Conservation (phyloP, 805 yeast genomes). For the Ogataea pignaliae region DNA sequence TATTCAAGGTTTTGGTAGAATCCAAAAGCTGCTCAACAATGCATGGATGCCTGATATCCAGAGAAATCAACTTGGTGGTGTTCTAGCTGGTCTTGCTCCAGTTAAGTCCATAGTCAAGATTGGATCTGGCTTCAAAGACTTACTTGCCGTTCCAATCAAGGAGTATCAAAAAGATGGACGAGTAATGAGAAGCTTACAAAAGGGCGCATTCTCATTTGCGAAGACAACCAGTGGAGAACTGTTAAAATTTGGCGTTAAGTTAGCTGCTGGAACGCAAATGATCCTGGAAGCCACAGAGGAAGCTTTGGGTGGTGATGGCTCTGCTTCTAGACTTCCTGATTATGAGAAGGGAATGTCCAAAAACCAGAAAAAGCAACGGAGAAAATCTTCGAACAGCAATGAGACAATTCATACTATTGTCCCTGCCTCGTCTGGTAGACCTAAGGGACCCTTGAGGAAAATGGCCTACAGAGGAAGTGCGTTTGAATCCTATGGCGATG, state of each 20-base stretch:
- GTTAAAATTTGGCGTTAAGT: constrained; percentile 73
- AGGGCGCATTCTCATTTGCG: constrained; percentile 71
- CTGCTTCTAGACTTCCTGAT: constrained; percentile 34
- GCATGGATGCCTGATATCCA: constrained; percentile 88
- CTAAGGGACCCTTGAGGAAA: constrained; percentile 11
- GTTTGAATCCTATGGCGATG: constrained; percentile 26
- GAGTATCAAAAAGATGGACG: constrained; percentile 76
- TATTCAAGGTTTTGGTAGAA: constrained; percentile 61
- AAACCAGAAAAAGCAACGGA: constrained; percentile 1
- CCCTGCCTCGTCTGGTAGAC: constrained; percentile 4
- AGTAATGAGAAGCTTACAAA: constrained; percentile 62
- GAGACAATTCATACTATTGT: constrained; percentile 9
- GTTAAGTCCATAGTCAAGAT: constrained; percentile 70
- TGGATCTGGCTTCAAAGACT: constrained; percentile 71
- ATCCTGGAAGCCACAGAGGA: constrained; percentile 77
- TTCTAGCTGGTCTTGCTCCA: constrained; percentile 81
- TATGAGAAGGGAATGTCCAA: constrained; percentile 3
- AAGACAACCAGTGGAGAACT: constrained; percentile 77
- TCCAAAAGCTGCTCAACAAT: constrained; percentile 53
- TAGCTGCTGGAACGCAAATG: constrained; percentile 86
- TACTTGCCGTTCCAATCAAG: constrained; percentile 66
- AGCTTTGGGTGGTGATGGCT: constrained; percentile 69
- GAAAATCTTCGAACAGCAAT: constrained; percentile 10
- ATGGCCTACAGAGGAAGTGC: constrained; percentile 19
- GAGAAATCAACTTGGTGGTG: constrained; percentile 73